A percentile compares a stretch with the other conserved stretches of the same genome.
phyloP scores from a whole-genome alignment of 2,329 filamentous ascomycete genomes.

The Curvularia sp. region DNA sequence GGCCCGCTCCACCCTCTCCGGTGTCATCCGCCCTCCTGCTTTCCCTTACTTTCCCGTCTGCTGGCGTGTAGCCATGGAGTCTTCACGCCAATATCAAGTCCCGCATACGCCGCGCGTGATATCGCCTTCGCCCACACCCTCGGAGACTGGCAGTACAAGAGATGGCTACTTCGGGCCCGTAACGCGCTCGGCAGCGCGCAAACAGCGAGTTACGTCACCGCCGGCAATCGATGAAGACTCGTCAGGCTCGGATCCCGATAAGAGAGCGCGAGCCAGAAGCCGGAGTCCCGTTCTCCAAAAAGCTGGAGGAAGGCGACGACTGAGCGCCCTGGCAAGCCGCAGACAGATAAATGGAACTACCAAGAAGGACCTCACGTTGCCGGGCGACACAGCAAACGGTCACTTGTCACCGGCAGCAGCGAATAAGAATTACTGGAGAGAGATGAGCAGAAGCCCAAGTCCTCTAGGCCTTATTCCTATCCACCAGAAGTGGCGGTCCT shows the following conservation, averaged over 20 bases:
- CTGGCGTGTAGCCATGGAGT: slow-evolving; percentile 51
- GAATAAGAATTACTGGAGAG: slow-evolving; percentile 79
- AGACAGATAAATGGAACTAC: slow-evolving; percentile 47
- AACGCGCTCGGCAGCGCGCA: slow-evolving; percentile 76
- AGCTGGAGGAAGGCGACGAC: slow-evolving; percentile 51
- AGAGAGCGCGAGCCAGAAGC: slow-evolving; percentile 72
- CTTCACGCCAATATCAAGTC: slow-evolving; percentile 64
- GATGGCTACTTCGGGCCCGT: slow-evolving; percentile 75
- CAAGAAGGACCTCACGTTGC: slow-evolving; percentile 53
- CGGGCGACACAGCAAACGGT: slow-evolving; percentile 63
- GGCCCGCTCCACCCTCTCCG: slow-evolving; percentile 57
- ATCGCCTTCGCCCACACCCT: slow-evolving; percentile 76
- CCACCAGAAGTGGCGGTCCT: slow-evolving; percentile 86
- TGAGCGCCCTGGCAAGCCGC: slow-evolving; percentile 62
- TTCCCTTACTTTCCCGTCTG: slow-evolving; percentile 65
- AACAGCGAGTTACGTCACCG: slow-evolving; percentile 63
- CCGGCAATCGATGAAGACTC: slow-evolving; percentile 68
- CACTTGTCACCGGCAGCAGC: slow-evolving; percentile 71
- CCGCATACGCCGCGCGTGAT: slow-evolving; percentile 87
- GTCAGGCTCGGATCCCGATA: slow-evolving; percentile 62
- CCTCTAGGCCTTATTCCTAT: slow-evolving; percentile 94
- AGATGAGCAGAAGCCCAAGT: slow-evolving; percentile 89
- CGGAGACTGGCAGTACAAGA: slow-evolving; percentile 54
- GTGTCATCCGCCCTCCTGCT: slow-evolving; percentile 63
- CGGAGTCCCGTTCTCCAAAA: slow-evolving; percentile 67